Conservation (phyloP, 78 protist species). For the Monosiga brevicollis region DNA sequence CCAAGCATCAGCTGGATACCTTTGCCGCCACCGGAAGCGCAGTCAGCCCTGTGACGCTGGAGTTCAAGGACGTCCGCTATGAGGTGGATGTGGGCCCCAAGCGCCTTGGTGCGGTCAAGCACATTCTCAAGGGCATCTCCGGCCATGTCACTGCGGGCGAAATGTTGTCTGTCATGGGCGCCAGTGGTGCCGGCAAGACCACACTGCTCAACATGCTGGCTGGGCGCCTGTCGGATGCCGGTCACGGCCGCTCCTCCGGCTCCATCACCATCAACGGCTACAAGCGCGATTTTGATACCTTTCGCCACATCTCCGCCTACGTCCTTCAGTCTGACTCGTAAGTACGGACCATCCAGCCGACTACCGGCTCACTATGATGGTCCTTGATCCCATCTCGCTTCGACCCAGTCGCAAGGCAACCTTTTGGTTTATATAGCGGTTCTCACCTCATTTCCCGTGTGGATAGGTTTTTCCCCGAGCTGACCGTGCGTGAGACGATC, state of each 20-base stretch:
- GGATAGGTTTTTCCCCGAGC: neutral
- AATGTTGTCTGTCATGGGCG: conserved; percentile 9
- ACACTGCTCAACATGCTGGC: conserved; percentile 17
- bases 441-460: too few relatives aligned
- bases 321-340: conserved; percentile 54
- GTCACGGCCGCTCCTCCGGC: conserved; percentile 8
- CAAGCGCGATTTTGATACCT: neutral
- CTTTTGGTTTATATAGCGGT: too few relatives aligned
- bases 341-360: too few relatives aligned
- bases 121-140: neutral
- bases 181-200: conserved; percentile 30
- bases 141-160: conserved; percentile 2
- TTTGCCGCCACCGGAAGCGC: too few relatives aligned
- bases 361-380: too few relatives aligned
- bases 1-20: too few relatives aligned
- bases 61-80: neutral
- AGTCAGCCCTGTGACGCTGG: too few relatives aligned
- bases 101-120: neutral
- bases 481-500: conserved; percentile 55
- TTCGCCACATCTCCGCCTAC: conserved; percentile 9
- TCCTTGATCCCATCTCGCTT: too few relatives aligned
- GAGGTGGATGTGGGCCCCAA: neutral
- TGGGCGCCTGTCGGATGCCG: neutral
- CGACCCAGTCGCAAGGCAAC: too few relatives aligned
- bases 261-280: conserved; percentile 6